Percentiles rank a stretch among this genome's conserved stretches.
Conservation (phyloP, 1,284 basidiomycete species). For the Lentinula novae-zelandiae region DNA sequence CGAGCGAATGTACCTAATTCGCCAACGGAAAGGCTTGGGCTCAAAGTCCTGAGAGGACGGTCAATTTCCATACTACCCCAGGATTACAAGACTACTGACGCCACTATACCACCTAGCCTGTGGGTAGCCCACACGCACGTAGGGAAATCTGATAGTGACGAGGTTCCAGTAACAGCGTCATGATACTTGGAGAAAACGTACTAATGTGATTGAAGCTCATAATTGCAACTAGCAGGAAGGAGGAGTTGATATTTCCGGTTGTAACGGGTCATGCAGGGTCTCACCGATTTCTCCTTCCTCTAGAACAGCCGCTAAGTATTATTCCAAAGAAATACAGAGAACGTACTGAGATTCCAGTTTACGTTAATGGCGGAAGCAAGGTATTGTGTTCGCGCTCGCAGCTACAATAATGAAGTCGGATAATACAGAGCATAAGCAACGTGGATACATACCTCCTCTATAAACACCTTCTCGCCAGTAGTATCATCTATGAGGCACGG, state of each 20-base stretch:
- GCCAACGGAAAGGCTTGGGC: conserved; percentile 18
- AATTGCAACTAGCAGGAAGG: conserved; percentile 17
- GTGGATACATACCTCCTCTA: conserved; percentile 17
- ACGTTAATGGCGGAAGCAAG: conserved; percentile 18
- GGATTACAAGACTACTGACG: conserved; percentile 15
- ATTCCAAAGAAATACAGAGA: not conserved
- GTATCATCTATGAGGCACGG: conserved; percentile 22
- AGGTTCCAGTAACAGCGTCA: not conserved
- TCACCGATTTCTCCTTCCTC: conserved; percentile 20
- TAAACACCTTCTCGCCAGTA: conserved; percentile 17
- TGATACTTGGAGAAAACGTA: conserved; percentile 11
- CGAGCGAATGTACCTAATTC: conserved; percentile 18
- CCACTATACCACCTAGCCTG: conserved; percentile 20
- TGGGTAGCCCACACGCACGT: conserved; percentile 22
- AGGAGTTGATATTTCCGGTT: not conserved
- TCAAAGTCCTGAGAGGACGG: conserved; percentile 16
- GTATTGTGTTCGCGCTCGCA: conserved; percentile 14
- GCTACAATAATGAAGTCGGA: conserved; percentile 10
- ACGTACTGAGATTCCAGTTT: conserved; percentile 18
- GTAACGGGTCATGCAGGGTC: not conserved
- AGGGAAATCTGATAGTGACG: conserved; percentile 16
- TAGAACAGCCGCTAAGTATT: conserved; percentile 3
- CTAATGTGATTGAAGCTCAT: conserved; percentile 23
- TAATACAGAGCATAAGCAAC: not conserved
- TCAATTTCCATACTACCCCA: not conserved